Percentiles rank a stretch among this genome's conserved stretches.
Evolutionary conservation across 2,329 filamentous ascomycete species (phyloP).

Genomic region (Ilyonectria sp.): DNA sequence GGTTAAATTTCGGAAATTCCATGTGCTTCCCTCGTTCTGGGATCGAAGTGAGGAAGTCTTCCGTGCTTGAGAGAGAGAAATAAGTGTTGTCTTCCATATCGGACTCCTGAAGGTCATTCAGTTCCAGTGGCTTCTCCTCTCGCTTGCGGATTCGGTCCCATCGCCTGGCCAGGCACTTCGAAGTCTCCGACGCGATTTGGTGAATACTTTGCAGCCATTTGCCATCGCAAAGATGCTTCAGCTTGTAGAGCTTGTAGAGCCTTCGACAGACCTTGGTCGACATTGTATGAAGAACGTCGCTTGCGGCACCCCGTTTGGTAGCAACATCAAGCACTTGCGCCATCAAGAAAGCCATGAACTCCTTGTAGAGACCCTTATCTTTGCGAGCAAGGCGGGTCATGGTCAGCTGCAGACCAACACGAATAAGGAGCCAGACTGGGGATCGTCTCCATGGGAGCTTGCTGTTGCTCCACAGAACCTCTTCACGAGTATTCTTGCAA

Average conservation of each 20-base stretch:
- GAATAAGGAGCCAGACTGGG: slow-evolving; percentile 68
- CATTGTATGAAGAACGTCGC: slow-evolving; percentile 34
- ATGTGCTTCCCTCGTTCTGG: background rate
- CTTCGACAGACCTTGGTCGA: slow-evolving; percentile 31
- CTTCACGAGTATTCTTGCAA: slow-evolving; percentile 67
- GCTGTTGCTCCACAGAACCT: slow-evolving; percentile 60
- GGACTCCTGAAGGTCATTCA: background rate
- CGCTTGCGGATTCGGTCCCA: slow-evolving; percentile 25
- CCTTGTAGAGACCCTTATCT: slow-evolving; percentile 26
- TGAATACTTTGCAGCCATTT: slow-evolving; percentile 25
- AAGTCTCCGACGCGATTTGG: slow-evolving; percentile 13
- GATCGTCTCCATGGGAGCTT: slow-evolving; percentile 63
- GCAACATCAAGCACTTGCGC: background rate
- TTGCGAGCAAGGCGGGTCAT: slow-evolving; percentile 5
- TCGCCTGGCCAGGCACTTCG: background rate
- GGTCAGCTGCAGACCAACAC: slow-evolving; percentile 63
- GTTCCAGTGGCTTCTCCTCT: slow-evolving; percentile 7
- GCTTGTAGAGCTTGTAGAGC: slow-evolving; percentile 8
- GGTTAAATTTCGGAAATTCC: slow-evolving; percentile 9
- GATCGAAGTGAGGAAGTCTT: slow-evolving; percentile 33
- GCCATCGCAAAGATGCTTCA: background rate
- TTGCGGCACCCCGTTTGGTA: background rate
- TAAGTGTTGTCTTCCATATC: slow-evolving; percentile 15
- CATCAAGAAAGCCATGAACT: slow-evolving; percentile 37
- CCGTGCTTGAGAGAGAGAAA: slow-evolving; percentile 27